A percentile compares a stretch with the other conserved stretches of the same genome.
phyloP scores from a whole-genome alignment of 805 yeast species.

The Hanseniaspora jakobsenii region DNA sequence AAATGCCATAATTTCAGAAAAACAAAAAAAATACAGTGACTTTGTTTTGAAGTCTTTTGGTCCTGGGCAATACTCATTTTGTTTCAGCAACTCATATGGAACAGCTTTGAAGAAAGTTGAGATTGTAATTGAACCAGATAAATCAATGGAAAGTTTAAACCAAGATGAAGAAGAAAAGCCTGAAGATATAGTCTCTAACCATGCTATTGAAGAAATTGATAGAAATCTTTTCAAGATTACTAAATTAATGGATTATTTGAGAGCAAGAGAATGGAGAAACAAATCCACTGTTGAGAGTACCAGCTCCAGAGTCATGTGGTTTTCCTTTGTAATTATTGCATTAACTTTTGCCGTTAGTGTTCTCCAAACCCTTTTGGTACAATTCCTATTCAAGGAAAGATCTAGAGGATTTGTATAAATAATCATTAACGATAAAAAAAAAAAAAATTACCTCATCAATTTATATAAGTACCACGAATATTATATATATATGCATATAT shows the following conservation, averaged over 20 bases:
- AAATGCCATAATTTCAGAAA: constrained; percentile 36
- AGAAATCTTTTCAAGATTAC: constrained; percentile 45
- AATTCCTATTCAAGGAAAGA: constrained; percentile 56
- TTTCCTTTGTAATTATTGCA: constrained; percentile 56
- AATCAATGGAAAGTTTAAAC: constrained; percentile 27
- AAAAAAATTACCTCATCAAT: neutral
- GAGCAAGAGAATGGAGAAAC: constrained; percentile 94
- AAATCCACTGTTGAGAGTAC: constrained; percentile 81
- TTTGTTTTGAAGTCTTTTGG: constrained; percentile 46
- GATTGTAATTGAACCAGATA: constrained; percentile 44
- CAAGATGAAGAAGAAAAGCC: constrained; percentile 37
- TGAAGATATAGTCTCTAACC: constrained; percentile 40
- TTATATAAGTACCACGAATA: no score
- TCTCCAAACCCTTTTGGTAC: constrained; percentile 69
- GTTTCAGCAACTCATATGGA: constrained; percentile 53
- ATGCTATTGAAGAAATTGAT: constrained; percentile 46
- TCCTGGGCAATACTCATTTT: constrained; percentile 52
- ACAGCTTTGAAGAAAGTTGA: constrained; percentile 56
- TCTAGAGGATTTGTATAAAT: constrained; percentile 31
- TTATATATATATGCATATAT: no score
- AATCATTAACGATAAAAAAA: neutral
- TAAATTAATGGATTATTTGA: constrained; percentile 66
- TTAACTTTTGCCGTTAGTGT: constrained; percentile 68
- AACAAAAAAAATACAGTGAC: constrained; percentile 53
- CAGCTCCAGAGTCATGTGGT: constrained; percentile 63